Evolutionary conservation across 2,329 filamentous ascomycete species (phyloP), one percentile per base, ranked within the genome.

Genomic region (Penicillium sp.): DNA sequence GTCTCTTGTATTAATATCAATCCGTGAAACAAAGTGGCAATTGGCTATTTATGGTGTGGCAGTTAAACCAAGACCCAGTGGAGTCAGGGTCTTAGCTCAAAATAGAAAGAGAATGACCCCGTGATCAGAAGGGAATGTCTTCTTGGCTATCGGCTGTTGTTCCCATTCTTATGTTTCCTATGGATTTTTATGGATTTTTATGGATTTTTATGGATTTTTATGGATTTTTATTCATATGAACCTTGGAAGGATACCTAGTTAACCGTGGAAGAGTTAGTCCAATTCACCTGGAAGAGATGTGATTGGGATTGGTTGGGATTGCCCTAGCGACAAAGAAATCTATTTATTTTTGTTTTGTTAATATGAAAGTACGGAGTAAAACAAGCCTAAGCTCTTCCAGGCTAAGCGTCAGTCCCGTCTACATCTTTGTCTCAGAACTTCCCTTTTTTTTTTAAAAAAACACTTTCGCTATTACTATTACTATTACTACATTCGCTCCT

Each of bases 291-390:
- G 29, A 1, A 31, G 7, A 31, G 29, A n/a, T 31, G 10, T 31
- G 29, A 31, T 33, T 33, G 31, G 31, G 31, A 13, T 33, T 31
- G 4, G 15, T 33, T 33, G 31, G 5, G 15, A 35, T 61, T 57
- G 58, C 52, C 60, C 60, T 62, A 59, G 58, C 58, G 60, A 61
- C 60, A 43, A 38, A n/a, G 31, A 15, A 33, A 33, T 15, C 12
- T 5, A 13, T 33, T 33, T 33, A 5, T 33, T 33, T 31, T 33
- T 13, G 31, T 13, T 31, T 31, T n/a, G n/a, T n/a, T 33, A 6
- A 31, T 2, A 27, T 27, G 12, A 31, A 33, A 33, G 31, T 33
- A 31, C 29, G n/a, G n/a, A n/a, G n/a, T 12, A 44, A 55, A 52
- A 52, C 48, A 52, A 38, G 47, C 31, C 53, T 51, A 51, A 44